Conservation (phyloP, 2,329 filamentous ascomycete genomes). For the Myrmaecium sp. region DNA sequence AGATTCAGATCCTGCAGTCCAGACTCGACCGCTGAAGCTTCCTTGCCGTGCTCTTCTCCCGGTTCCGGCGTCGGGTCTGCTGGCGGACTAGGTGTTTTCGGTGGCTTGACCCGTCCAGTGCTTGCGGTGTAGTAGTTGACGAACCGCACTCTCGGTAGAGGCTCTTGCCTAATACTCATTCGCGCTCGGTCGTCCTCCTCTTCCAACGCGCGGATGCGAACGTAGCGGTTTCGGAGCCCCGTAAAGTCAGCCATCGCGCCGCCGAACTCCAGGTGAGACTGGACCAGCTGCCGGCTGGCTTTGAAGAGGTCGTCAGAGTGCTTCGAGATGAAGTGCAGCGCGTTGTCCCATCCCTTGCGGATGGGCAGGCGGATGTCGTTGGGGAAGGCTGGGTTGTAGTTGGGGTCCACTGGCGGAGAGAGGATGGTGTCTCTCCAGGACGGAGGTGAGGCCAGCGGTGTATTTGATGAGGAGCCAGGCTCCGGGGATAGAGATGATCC, state of each 20-base stretch:
- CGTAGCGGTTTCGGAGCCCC: conserved; percentile 53
- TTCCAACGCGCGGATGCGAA: conserved; percentile 52
- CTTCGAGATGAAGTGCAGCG: conserved; percentile 66
- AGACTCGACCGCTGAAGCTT: conserved; percentile 3
- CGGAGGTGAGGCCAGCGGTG: conserved; percentile 6
- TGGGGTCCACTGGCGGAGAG: conserved; percentile 33
- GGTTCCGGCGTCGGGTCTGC: no score
- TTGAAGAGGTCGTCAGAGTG: conserved; percentile 56
- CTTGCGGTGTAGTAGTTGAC: conserved; percentile 86
- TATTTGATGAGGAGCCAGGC: conserved; percentile 1
- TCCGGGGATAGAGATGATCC: no score
- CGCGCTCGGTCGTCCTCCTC: conserved; percentile 43
- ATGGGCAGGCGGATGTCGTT: conserved; percentile 59
- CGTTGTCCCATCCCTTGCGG: conserved; percentile 47
- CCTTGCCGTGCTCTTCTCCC: no score
- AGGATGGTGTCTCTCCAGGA: conserved; percentile 20
- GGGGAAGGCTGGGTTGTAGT: conserved; percentile 57
- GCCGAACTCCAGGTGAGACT: conserved; percentile 72
- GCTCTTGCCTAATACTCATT: no score
- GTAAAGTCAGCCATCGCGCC: conserved; percentile 62
- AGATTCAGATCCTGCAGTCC: conserved; percentile 4
- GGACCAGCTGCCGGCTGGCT: conserved; percentile 56
- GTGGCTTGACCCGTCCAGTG: conserved; percentile 46
- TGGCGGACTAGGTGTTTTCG: conserved; percentile 23
- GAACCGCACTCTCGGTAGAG: conserved; percentile 49